Base-by-base conservation (phyloP, 345 rosid genomes). In the Pistacia integerrima region DNA sequence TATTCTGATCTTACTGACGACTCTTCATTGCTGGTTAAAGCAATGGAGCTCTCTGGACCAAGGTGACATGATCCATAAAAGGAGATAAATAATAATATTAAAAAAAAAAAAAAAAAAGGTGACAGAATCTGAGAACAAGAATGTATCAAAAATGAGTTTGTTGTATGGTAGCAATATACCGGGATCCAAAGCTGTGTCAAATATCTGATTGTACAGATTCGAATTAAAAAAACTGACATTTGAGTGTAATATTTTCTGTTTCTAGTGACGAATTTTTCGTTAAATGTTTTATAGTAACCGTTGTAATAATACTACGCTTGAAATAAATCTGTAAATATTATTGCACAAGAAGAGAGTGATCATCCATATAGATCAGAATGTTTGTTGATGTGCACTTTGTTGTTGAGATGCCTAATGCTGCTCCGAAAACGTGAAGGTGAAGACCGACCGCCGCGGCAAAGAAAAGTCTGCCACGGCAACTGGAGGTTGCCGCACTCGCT, bases 11-110 rank as follows among this genome's bases (percentile, higher is more conserved):
- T 91, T 46, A 91, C 98, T 0, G 95, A 94, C 70, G 97, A 97
- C 81, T 94, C 97, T 67, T 83, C 92, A 1, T 79, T 91, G 69
- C 74, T 94, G 28, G 92, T 88, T 77, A 92, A 93, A 80, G 97
- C 92, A 36, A 91, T 94, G 97, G 98, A 94, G 84, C 92, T 93
- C 79, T 94, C 97, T 12, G 98, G 98, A 83, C 98, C 98, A 55
- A 87, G 97, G 83, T 93, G 85, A 94, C 85, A 74, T 49, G 4
- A 64, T 74, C 25, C 56, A 70, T 18, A 25, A 38, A 11, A 22
- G 36, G n/a, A 30, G 58, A 10, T 14, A 44, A 60, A n/a, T 44
- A 51, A 54, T 12, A 54, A 70, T 8, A 17, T 48, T 28, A 28
- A 61, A 72, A 64, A 57, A 63, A 46, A 72, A 57, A 57, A 57